These are phyloP conservation scores for Lentinula edodes DNA, from an alignment of 768 basidiomycete species.

Conservation along the genomic window DNA sequence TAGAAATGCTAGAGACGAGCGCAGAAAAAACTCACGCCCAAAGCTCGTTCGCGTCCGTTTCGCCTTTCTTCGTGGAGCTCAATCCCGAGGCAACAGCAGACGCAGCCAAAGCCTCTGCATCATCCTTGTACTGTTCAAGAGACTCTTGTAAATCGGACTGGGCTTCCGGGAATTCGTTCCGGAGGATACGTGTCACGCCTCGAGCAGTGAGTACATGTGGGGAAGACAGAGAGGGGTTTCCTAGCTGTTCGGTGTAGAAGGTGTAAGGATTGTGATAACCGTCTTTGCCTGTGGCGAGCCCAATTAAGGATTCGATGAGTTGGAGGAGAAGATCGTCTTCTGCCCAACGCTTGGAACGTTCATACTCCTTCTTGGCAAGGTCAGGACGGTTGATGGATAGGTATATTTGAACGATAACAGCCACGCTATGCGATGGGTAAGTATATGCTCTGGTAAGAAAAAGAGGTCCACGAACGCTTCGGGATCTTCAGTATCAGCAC, in stretches of 20 bases:
- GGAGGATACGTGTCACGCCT: conserved; percentile 72
- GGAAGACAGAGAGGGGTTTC: conserved; percentile 71
- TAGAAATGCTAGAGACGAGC: background rate
- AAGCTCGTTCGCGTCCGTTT: conserved; percentile 50
- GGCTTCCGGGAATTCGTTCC: conserved; percentile 70
- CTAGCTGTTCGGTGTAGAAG: conserved; percentile 82
- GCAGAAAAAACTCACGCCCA: conserved; percentile 51
- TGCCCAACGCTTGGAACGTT: conserved; percentile 76
- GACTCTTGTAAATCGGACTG: conserved; percentile 79
- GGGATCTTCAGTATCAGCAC: conserved; percentile 67
- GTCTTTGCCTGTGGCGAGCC: conserved; percentile 70
- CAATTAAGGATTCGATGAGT: conserved; percentile 80
- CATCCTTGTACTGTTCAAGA: conserved; percentile 48
- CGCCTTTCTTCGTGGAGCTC: conserved; percentile 43
- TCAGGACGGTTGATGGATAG: conserved; percentile 86
- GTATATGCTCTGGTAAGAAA: background rate
- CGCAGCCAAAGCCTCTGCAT: conserved; percentile 67
- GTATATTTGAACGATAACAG: conserved; percentile 79
- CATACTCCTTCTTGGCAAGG: conserved; percentile 82
- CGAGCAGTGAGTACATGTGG: conserved; percentile 74
- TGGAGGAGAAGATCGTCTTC: conserved; percentile 90
- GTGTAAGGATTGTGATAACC: conserved; percentile 48
- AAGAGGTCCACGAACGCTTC: conserved; percentile 65
- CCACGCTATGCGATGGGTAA: conserved; percentile 46
- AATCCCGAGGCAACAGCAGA: conserved; percentile 60